Base-by-base conservation (phyloP, 768 basidiomycete species). In the Trametes meyenii region DNA sequence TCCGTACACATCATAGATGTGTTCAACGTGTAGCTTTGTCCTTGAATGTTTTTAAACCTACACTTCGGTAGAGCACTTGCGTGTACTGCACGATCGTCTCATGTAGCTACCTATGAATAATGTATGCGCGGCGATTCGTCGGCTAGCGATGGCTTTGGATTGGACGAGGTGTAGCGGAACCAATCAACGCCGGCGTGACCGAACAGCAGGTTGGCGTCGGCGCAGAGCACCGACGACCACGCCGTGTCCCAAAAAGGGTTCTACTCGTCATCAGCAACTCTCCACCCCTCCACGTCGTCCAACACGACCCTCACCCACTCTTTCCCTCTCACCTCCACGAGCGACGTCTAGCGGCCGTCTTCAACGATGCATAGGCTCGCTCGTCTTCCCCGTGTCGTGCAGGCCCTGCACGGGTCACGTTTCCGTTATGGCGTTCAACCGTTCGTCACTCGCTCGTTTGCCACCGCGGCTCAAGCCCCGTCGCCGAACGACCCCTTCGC, bases 401-500 rank as follows among this genome's bases (percentile, higher is more conserved):
- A 63, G 53, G 48, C 62, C 45, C 39, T 63, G 53, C 45, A 59
- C 62, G 62, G 62, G 38, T 26, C 57, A 7, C 62, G 62, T n/a
- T 63, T 54, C 57, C 62, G 62, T 58, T 63, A 63, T 19, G 61
- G 61, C 40, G 61, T 63, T 46, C 61, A 58, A 52, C 51, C 61
- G 52, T 40, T 63, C 38, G 48, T 42, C 35, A 33, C 48, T 50
- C 79, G 78, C 33, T 60, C 72, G 1, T 65, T 85, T 57, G 85
- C 86, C 24, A 85, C 82, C 19, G 73, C 80, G 1, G 72, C 76
- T 24, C 48, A 61, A 49, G 73, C 83, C 23, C 90, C 90, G 2
- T 92, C 90, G 1, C 77, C 89, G 21, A 91, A 92, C 67, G 92
- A 94, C 73, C 81, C 83, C 8, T 97, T 98, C 73, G 96, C 95